These are phyloP conservation scores for Leonotis leonurus DNA, from an alignment of 257 asterid genomes.

Conservation along the genomic window DNA sequence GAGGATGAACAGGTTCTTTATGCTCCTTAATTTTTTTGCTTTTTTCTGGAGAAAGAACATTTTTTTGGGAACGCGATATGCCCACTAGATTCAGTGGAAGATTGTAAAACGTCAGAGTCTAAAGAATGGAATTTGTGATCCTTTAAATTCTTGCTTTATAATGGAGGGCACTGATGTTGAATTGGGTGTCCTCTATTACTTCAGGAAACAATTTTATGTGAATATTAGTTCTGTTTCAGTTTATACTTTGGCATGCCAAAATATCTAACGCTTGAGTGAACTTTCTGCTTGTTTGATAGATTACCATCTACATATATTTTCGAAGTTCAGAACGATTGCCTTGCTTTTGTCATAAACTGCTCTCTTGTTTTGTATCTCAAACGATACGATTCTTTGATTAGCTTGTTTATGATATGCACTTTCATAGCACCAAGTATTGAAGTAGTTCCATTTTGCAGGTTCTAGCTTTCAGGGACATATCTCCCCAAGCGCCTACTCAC, in stretches of 20 bases:
- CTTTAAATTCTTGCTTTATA: neutral
- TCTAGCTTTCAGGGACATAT: constrained; percentile 86
- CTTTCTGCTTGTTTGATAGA: neutral
- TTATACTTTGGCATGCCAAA: neutral
- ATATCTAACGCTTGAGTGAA: neutral
- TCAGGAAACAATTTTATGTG: neutral
- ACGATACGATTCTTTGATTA: neutral
- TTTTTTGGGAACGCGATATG: neutral
- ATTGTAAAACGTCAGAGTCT: neutral
- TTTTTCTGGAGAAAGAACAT: neutral
- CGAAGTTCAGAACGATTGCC: neutral
- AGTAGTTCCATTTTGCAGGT: constrained; percentile 39
- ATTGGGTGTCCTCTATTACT: neutral
- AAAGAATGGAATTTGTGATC: neutral
- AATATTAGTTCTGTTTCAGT: neutral
- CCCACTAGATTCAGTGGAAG: neutral
- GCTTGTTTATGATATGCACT: neutral
- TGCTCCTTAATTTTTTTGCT: neutral
- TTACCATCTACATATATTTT: neutral
- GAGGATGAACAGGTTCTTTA: constrained; percentile 78
- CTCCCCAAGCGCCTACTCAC: constrained; percentile 84
- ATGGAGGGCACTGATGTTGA: neutral
- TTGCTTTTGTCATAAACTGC: neutral
- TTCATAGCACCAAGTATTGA: neutral
- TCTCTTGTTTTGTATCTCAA: neutral